Conservation (phyloP, 495 filamentous ascomycete species). For the Aspergillus campestris region DNA sequence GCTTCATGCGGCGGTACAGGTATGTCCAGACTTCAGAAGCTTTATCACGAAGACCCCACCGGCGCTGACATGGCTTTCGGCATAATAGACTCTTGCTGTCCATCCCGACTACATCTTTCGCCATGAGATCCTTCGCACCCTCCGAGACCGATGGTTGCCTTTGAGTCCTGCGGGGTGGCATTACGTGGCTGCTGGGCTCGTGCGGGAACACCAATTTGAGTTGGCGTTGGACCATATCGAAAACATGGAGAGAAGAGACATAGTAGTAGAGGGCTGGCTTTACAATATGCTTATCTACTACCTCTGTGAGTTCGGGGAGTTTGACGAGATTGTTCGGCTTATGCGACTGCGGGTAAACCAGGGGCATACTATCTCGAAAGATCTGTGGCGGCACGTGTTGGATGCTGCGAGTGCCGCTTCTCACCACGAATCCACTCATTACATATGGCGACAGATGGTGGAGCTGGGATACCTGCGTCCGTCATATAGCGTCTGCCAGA, state of each 20-base stretch:
- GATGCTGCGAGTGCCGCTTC: constrained; percentile 48
- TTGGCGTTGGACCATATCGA: constrained; percentile 67
- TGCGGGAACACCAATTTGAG: constrained; percentile 77
- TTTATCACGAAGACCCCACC: not conserved
- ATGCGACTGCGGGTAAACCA: constrained; percentile 46
- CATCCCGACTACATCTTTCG: constrained; percentile 81
- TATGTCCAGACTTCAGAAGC: constrained; percentile 19
- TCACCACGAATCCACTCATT: constrained; percentile 48
- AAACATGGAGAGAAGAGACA: constrained; percentile 49
- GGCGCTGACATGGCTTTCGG: not conserved
- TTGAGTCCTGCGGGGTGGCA: constrained; percentile 56
- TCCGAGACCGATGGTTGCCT: constrained; percentile 58
- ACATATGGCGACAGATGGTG: constrained; percentile 56
- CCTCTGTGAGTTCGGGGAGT: constrained; percentile 59
- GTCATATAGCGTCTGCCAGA: constrained; percentile 50
- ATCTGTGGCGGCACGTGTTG: constrained; percentile 64
- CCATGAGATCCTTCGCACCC: constrained; percentile 54
- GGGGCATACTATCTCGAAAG: constrained; percentile 35
- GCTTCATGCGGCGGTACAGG: constrained; percentile 66
- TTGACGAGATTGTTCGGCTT: constrained; percentile 64
- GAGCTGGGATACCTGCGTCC: constrained; percentile 54
- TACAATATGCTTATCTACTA: constrained; percentile 64
- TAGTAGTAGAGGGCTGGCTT: constrained; percentile 57
- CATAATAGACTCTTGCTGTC: constrained; percentile 56
- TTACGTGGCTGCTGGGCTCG: constrained; percentile 60